Evolutionary conservation across 768 basidiomycete genomes (phyloP).

Genomic region (Lyophyllum semitale): DNA sequence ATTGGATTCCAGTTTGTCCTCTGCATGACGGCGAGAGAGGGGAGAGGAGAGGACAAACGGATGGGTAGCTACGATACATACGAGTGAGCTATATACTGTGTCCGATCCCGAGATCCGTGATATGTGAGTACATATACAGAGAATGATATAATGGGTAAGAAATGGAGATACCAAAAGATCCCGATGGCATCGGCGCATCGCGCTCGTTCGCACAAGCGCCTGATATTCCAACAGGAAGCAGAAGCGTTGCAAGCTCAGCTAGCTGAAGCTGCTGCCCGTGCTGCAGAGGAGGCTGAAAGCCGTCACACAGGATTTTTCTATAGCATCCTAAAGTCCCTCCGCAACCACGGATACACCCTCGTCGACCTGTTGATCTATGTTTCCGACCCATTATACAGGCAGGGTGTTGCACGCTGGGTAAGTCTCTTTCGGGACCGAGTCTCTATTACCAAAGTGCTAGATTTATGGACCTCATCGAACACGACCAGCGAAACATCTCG

Average conservation of each 20-base stretch:
- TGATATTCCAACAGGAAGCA: no score
- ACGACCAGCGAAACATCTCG: constrained; percentile 6
- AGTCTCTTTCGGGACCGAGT: constrained; percentile 23
- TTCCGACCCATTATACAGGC: constrained; percentile 22
- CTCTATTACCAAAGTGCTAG: constrained; percentile 18
- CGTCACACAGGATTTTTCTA: no score
- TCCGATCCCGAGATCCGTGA: no score
- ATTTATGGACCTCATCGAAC: constrained; percentile 28
- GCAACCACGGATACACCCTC: constrained; percentile 8
- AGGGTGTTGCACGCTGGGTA: constrained; percentile 17
- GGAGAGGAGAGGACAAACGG: background rate
- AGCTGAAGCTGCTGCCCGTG: no score
- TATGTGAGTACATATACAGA: no score
- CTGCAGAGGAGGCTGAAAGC: background rate
- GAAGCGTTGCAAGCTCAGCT: background rate
- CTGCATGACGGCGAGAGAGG: background rate
- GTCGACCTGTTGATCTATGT: constrained; percentile 25
- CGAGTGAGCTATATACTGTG: no score
- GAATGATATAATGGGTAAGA: no score
- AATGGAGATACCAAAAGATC: no score
- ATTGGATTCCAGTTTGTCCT: no score
- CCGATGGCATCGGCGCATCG: no score
- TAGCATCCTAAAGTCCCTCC: constrained; percentile 2
- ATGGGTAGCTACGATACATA: no score
- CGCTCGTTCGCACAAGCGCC: no score